A percentile compares a stretch with the other conserved stretches of the same genome.
Evolutionary conservation across 2,329 filamentous ascomycete species (phyloP).

Genomic region (Mycogone perniciosa): DNA sequence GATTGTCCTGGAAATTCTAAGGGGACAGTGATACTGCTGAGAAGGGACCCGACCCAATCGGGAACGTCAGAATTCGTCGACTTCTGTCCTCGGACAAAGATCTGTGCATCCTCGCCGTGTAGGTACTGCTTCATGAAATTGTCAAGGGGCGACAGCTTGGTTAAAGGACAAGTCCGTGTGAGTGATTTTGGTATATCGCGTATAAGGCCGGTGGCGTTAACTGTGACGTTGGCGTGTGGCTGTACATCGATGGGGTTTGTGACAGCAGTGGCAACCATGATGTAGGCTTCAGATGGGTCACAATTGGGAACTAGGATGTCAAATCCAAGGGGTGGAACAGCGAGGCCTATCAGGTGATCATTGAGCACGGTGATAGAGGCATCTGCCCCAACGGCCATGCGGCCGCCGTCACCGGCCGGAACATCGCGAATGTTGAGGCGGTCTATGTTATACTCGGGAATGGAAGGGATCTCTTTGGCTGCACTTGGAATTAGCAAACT

Average conservation of each 20-base stretch:
- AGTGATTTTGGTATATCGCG: conserved; percentile 67
- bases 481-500: conserved; percentile 27
- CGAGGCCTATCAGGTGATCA: conserved; percentile 68
- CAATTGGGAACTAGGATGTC: conserved; percentile 83
- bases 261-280: conserved; percentile 69
- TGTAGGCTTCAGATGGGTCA: conserved; percentile 60
- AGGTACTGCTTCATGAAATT: conserved; percentile 75
- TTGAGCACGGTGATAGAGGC: conserved; percentile 68
- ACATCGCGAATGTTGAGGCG: conserved; percentile 74
- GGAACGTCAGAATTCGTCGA: conserved; percentile 63
- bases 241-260: conserved; percentile 62
- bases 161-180: conserved; percentile 66
- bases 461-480: conserved; percentile 64
- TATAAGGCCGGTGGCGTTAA: conserved; percentile 67
- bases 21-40: conserved; percentile 76
- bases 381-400: conserved; percentile 71
- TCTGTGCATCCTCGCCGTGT: conserved; percentile 66
- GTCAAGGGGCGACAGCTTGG: conserved; percentile 76
- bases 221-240: conserved; percentile 59
- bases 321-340: conserved; percentile 74
- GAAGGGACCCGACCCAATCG: conserved; percentile 72
- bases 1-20: conserved; percentile 76
- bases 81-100: conserved; percentile 77
- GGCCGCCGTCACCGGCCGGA: conserved; percentile 39
- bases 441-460: conserved; percentile 79